Base-by-base conservation (phyloP, 108 stramenopile genomes). In the Stephanodiscus minutulus region DNA sequence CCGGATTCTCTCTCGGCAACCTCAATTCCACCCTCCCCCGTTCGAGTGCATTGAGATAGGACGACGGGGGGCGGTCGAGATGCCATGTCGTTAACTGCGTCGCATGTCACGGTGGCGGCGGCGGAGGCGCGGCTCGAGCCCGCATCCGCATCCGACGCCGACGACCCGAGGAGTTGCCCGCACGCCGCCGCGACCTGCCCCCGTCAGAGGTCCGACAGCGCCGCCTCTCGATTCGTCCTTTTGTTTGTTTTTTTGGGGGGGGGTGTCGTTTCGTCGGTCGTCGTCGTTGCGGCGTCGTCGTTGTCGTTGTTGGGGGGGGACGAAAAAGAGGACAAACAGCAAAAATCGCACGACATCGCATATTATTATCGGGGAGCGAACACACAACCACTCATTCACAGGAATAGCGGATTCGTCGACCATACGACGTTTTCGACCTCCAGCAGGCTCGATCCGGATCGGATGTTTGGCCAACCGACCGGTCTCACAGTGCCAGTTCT, bases 381-480 rank as follows among this genome's bases (percentile, higher is more conserved):
- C n/a, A n/a, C 18, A 15, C 11, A 17, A 50, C 43, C 29, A 33
- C 20, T 21, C 7, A 55, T 53, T 68, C 29, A 68, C 59, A 88
- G 50, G 61, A 88, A 88, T 15, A 93, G 60, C 6, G 92, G 88
- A 76, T 93, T 93, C 55, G 92, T 93, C 13, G 77, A 75, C 79
- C 80, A 87, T n/a, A n/a, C n/a, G 6, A 93, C 80, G 47, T 87
- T 84, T 17, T 91, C 83, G 41, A 81, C 76, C 76, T 93, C 92
- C 59, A 93, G 66, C 13, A 90, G 58, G 33, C 75, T 79, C 28
- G 73, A 54, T 0, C 92, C 92, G 1, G 85, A 77, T 33, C 89
- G n/a, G n/a, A n/a, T n/a, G n/a, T n/a, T n/a, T n/a, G n/a, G n/a
- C n/a, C n/a, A n/a, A n/a, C n/a, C n/a, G n/a, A n/a, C n/a, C n/a